Percentiles rank a stretch among this genome's conserved stretches.
Conservation (phyloP, 352 stramenopile genomes). For the Pilasporangium apinafurcum region DNA sequence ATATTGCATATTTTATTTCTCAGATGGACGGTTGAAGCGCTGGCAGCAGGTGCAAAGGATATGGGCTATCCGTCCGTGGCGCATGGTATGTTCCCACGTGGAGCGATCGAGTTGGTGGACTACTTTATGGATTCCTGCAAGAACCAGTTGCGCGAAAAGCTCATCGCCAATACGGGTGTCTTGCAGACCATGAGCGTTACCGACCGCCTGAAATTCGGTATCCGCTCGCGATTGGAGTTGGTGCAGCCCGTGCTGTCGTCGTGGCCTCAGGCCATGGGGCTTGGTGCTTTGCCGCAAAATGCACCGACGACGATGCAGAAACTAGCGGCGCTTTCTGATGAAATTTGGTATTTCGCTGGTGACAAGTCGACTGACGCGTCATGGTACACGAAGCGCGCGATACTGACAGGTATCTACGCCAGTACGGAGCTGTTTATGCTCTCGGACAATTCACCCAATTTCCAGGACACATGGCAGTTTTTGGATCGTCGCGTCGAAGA, state of each 20-base stretch:
- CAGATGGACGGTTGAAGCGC: constrained; percentile 73
- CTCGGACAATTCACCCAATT: constrained; percentile 66
- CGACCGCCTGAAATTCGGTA: constrained; percentile 80
- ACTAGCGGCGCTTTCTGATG: constrained; percentile 62
- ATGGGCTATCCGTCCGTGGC: constrained; percentile 70
- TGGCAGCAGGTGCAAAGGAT: constrained; percentile 63
- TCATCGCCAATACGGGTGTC: constrained; percentile 50
- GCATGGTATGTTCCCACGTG: constrained; percentile 76
- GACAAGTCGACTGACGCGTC: constrained; percentile 79
- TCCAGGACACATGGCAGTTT: constrained; percentile 78
- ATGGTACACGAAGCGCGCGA: constrained; percentile 83
- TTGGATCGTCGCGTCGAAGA: constrained; percentile 79
- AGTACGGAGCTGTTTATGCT: constrained; percentile 84
- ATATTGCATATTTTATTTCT: neutral
- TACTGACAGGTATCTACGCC: constrained; percentile 73
- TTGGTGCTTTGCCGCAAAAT: constrained; percentile 72
- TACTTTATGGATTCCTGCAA: constrained; percentile 82
- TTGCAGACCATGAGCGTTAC: constrained; percentile 62
- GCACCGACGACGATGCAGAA: constrained; percentile 63
- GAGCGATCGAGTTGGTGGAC: constrained; percentile 74
- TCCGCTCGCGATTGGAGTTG: constrained; percentile 63
- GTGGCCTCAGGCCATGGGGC: constrained; percentile 78
- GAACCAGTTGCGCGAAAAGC: constrained; percentile 43
- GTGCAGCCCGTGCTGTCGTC: constrained; percentile 45
- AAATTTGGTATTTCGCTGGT: constrained; percentile 86